Evolutionary conservation across 495 filamentous ascomycete genomes (phyloP).

Genomic region (Tetracladium setigerum): DNA sequence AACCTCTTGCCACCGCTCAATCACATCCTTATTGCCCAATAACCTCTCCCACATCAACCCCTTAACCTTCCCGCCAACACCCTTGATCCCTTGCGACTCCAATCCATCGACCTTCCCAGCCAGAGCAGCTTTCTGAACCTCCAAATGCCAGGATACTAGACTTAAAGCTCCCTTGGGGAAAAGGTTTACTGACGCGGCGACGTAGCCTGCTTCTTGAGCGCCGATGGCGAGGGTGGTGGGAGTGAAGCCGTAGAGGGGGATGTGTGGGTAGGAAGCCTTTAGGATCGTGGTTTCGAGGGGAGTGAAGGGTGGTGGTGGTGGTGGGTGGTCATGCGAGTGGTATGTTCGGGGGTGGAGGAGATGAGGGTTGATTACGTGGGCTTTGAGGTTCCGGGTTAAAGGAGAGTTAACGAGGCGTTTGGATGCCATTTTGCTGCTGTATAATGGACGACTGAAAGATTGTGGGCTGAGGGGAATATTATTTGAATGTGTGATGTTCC

Average conservation of each 20-base stretch:
- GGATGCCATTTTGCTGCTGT: too few relatives aligned
- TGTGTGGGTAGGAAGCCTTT: conserved; percentile 65
- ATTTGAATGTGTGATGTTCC: too few relatives aligned
- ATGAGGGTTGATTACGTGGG: too few relatives aligned
- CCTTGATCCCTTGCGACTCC: conserved; percentile 14
- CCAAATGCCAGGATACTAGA: conserved; percentile 75
- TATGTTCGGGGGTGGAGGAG: conserved; percentile 37
- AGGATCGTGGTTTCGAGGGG: conserved; percentile 71
- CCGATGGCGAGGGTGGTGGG: conserved; percentile 61
- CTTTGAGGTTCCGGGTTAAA: too few relatives aligned
- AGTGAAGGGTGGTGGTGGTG: conserved; percentile 54
- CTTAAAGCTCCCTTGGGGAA: conserved; percentile 74
- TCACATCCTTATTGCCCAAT: conserved; percentile 59
- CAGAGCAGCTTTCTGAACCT: conserved; percentile 48
- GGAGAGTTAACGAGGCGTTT: too few relatives aligned
- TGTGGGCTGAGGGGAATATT: too few relatives aligned
- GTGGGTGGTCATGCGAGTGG: conserved; percentile 64
- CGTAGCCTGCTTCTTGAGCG: conserved; percentile 74
- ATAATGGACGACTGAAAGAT: too few relatives aligned
- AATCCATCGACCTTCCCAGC: conserved; percentile 25
- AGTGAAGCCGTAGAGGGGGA: conserved; percentile 80
- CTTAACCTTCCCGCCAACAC: conserved; percentile 43
- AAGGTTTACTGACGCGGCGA: conserved; percentile 76
- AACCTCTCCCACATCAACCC: conserved; percentile 63
- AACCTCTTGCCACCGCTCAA: conserved; percentile 79